Evolutionary conservation across 2,329 filamentous ascomycete species (phyloP).

Genomic region (Pestalotiopsis sp.): DNA sequence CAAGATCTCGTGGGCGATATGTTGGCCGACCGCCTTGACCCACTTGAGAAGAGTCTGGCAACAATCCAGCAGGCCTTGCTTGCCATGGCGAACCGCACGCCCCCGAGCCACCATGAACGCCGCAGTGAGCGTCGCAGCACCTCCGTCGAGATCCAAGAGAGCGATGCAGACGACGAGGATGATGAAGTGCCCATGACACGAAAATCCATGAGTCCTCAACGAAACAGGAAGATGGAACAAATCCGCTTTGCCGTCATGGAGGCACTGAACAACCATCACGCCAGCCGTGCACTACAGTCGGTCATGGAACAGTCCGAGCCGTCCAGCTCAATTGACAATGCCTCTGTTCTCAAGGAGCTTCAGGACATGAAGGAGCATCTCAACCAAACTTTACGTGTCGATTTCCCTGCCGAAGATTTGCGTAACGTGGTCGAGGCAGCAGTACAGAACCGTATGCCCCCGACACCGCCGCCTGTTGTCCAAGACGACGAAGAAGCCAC

Average conservation of each 20-base stretch:
- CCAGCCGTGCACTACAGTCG: conserved; percentile 35
- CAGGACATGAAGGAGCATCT: conserved; percentile 55
- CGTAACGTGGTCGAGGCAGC: conserved; percentile 65
- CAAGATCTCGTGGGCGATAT: conserved; percentile 81
- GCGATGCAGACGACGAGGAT: conserved; percentile 94
- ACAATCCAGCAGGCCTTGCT: conserved; percentile 73
- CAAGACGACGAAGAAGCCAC: conserved; percentile 53
- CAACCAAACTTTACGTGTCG: conserved; percentile 41
- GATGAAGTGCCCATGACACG: conserved; percentile 64
- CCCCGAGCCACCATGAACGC: conserved; percentile 51
- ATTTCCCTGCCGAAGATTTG: conserved; percentile 55
- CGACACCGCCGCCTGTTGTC: conserved; percentile 45
- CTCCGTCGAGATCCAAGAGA: conserved; percentile 73
- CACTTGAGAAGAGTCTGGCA: conserved; percentile 78
- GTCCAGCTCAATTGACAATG: conserved; percentile 38
- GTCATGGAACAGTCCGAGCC: conserved; percentile 26
- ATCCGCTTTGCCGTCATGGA: conserved; percentile 76
- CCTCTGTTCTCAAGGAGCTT: conserved; percentile 42
- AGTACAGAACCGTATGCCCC: conserved; percentile 58
- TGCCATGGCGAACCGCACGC: conserved; percentile 54
- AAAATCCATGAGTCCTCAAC: conserved; percentile 75
- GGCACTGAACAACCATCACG: conserved; percentile 64
- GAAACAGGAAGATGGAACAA: conserved; percentile 80
- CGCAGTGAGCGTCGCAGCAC: conserved; percentile 58
- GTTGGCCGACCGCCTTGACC: conserved; percentile 74